Base-by-base conservation (phyloP, 2,329 filamentous ascomycete species). In the Chaetomium olivaceum region DNA sequence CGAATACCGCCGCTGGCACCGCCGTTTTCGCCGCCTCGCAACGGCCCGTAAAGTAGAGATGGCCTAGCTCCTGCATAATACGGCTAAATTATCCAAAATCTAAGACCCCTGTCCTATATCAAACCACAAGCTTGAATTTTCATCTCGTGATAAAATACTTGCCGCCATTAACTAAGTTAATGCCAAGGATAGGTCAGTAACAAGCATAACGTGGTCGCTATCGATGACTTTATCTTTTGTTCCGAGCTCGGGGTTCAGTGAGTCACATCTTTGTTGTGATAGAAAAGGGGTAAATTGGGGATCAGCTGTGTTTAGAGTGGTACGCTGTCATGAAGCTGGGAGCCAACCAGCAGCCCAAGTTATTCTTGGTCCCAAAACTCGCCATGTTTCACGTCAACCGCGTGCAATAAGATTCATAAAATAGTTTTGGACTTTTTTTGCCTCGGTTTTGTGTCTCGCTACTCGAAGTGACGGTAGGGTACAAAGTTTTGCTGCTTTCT, bases 381-480 rank as follows among this genome's bases (percentile, higher is more conserved):
- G 16, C 6, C n/a, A 14, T 31, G 14, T 25, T 27, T 36, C 31
- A 58, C 21, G 27, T 58, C n/a, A 23, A n/a, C 2, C 7, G 16
- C 21, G 39, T 27, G 55, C 29, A 46, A 54, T 9, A 5, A 8
- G 27, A 39, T 12, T n/a, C 8, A 29, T 16, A n/a, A 23, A 25
- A 39, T 64, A 55, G 4, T 65, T 65, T 65, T 58, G n/a, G 48
- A 61, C 46, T 58, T 58, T 61, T 65, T 61, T 64, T 57, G 19
- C 39, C n/a, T 48, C 43, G 9, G 12, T 43, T 50, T 39, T 55
- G 8, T 65, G 33, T 62, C 58, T 65, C 54, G 63, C 60, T 65
- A 58, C 39, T 39, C 23, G n/a, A 54, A 29, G 12, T 46, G 31
- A 61, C 33, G 33, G 46, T 39, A 57, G n/a, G 21, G 7, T 58